phyloP scores from a whole-genome alignment of 202 grass and related monocot genomes.

The Bolboschoenoplectus hybrid region DNA sequence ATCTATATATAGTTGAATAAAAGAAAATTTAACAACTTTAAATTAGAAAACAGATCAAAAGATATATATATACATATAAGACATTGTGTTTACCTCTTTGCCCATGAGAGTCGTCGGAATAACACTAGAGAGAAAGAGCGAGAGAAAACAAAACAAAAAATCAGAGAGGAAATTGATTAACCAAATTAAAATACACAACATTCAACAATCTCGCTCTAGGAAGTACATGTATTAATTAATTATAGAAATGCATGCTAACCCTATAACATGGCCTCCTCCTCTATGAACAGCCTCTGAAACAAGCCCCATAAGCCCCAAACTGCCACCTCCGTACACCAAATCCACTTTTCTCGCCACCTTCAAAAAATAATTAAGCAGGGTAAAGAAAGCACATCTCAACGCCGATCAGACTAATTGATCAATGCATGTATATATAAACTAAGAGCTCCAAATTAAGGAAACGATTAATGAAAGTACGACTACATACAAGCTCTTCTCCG shows the following conservation, averaged over 20 bases:
- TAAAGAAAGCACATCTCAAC: background rate
- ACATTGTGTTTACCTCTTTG: constrained; percentile 62
- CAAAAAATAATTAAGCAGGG: background rate
- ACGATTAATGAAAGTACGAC: background rate
- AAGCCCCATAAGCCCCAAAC: constrained; percentile 89
- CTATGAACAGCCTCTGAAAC: constrained; percentile 83
- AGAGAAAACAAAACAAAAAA: background rate
- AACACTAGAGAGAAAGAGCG: constrained; percentile 44
- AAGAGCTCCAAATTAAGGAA: too few species aligned
- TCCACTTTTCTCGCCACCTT: constrained; percentile 84
- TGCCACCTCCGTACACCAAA: constrained; percentile 90
- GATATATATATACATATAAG: too few species aligned
- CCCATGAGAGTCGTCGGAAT: constrained; percentile 82
- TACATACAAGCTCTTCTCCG: constrained; percentile 62
- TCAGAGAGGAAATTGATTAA: background rate
- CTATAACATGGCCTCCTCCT: constrained; percentile 86
- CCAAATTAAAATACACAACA: background rate
- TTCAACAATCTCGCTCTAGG: too few species aligned
- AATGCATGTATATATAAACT: background rate
- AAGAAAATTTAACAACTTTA: background rate
- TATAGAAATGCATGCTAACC: constrained; percentile 40
- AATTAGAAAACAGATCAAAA: constrained; percentile 24
- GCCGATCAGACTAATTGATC: background rate
- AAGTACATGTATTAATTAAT: too few species aligned
- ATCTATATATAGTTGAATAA: constrained; percentile 41